Percentiles rank a stretch among this genome's conserved stretches.
Conservation (phyloP, 495 filamentous ascomycete species). For the Aspergillus cavernicola region DNA sequence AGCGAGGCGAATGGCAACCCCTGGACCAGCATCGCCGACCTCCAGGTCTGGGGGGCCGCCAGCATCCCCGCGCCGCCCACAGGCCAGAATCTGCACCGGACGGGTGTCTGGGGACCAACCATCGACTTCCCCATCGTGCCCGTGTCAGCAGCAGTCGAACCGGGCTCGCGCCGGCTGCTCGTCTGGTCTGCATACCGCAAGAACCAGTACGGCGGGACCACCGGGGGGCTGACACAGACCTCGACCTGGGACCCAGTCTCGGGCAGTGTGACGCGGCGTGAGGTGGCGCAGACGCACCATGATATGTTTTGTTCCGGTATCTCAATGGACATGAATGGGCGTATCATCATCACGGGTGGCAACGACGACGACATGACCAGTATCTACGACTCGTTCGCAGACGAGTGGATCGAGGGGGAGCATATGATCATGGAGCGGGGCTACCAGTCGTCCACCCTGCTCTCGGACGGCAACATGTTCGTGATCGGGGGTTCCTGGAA, state of each 20-base stretch:
- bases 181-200: constrained; percentile 28
- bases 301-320: constrained; percentile 66
- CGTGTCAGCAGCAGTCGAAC: constrained; percentile 36
- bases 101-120: constrained; percentile 41
- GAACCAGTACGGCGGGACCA: no score
- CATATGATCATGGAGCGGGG: no score
- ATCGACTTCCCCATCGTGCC: constrained; percentile 51
- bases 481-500: constrained; percentile 59
- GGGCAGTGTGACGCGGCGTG: constrained; percentile 30
- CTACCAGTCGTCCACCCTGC: constrained; percentile 52
- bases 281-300: constrained; percentile 45
- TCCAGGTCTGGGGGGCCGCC: no score
- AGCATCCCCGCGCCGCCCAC: no score
- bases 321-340: constrained; percentile 46
- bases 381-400: constrained; percentile 28
- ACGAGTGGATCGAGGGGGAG: no score
- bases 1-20: no score
- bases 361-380: constrained; percentile 40
- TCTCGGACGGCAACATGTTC: constrained; percentile 55
- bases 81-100: constrained; percentile 13
- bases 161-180: constrained; percentile 34
- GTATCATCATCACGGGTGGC: constrained; percentile 52
- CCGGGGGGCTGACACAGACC: no score
- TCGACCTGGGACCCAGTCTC: neutral
- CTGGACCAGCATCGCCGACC: no score